phyloP scores from a whole-genome alignment of 164 flowering plant genomes.

The Tetracentron sinense region DNA sequence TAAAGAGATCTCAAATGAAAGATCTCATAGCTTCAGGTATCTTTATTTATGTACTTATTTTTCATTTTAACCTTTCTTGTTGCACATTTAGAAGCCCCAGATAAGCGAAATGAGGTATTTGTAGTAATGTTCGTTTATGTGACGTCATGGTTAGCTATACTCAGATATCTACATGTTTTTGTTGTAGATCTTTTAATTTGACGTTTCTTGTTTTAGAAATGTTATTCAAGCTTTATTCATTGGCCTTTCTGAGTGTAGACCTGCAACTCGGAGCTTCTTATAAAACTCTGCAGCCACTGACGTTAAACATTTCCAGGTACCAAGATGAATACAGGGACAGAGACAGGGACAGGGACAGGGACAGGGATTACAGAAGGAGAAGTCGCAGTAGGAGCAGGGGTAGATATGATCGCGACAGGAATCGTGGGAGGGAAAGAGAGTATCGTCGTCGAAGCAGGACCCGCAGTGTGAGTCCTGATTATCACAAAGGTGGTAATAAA shows the following conservation, averaged over 20 bases:
- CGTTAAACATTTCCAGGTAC: constrained; percentile 22
- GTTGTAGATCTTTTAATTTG: too few species aligned
- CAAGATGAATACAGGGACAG: constrained; percentile 38
- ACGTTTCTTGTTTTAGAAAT: too few species aligned
- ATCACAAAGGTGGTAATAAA: constrained; percentile 30
- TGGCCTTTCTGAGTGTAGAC: background rate
- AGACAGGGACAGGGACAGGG: constrained; percentile 35
- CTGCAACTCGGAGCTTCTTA: background rate
- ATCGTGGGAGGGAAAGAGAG: constrained; percentile 42
- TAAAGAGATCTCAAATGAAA: too few species aligned
- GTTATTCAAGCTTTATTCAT: too few species aligned
- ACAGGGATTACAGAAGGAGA: constrained; percentile 44
- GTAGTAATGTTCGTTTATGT: too few species aligned
- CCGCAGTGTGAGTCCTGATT: constrained; percentile 47
- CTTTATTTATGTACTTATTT: too few species aligned
- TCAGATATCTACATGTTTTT: too few species aligned
- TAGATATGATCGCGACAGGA: constrained; percentile 46
- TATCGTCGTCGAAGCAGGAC: constrained; percentile 48
- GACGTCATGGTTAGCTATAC: too few species aligned
- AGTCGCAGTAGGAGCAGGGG: constrained; percentile 56
- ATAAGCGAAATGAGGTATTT: too few species aligned
- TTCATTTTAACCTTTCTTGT: too few species aligned
- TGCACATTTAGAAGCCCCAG: too few species aligned
- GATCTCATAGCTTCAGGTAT: too few species aligned
- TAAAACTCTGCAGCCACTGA: constrained; percentile 3